phyloP scores from a whole-genome alignment of 1,139 yeast species.

The Nakaseomyces glabratus region DNA sequence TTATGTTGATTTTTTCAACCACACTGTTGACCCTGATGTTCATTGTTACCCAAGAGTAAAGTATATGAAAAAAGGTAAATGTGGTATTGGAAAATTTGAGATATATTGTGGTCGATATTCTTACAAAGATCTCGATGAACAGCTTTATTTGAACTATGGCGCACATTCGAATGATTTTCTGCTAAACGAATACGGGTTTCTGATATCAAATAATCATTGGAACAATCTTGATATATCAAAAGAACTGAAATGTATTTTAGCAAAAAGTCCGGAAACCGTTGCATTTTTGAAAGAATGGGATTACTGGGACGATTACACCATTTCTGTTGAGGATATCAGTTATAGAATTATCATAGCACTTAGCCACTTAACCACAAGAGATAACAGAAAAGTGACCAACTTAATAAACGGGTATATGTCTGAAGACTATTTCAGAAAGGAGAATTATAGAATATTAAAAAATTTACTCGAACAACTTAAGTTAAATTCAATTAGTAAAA shows the following conservation, averaged over 20 bases:
- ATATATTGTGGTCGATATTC: conserved; percentile 19
- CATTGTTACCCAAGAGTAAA: conserved; percentile 24
- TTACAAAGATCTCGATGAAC: conserved; percentile 40
- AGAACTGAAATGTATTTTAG: conserved; percentile 34
- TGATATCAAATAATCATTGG: conserved; percentile 49
- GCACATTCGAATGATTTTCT: conserved; percentile 79
- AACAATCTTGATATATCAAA: conserved; percentile 58
- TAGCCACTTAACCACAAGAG: conserved; percentile 34
- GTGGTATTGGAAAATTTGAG: conserved; percentile 20
- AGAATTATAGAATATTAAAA: conserved; percentile 8
- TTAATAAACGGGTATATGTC: conserved; percentile 25
- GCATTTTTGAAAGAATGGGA: conserved; percentile 43
- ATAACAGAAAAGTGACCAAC: conserved; percentile 21
- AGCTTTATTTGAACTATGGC: conserved; percentile 71
- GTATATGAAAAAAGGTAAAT: conserved; percentile 11
- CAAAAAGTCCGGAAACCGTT: conserved; percentile 31
- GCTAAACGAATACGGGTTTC: conserved; percentile 81
- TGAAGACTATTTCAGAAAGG: conserved; percentile 24
- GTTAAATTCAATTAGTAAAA: background rate
- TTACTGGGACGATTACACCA: conserved; percentile 68
- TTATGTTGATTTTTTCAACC: conserved; percentile 80
- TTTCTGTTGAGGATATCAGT: conserved; percentile 46
- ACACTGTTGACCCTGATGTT: conserved; percentile 38
- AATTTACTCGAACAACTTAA: conserved; percentile 5
- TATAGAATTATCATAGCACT: conserved; percentile 71